A percentile compares a stretch with the other conserved stretches of the same genome.
Conservation (phyloP, 345 rosid species). For the Reutealis trisperma region DNA sequence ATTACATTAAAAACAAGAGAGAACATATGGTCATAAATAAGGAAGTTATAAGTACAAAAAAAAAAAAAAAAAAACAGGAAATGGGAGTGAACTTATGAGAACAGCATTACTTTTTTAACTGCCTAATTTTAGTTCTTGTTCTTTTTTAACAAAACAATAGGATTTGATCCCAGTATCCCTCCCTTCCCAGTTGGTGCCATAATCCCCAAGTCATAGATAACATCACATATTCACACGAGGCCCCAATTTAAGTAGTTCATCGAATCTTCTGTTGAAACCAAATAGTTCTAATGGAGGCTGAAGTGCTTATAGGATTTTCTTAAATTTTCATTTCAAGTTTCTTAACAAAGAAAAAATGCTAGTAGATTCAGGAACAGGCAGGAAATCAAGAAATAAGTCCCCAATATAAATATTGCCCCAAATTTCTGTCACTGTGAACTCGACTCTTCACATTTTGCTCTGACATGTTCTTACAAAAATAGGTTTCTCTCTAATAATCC, state of each 20-base stretch:
- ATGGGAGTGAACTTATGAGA: background rate
- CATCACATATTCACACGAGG: background rate
- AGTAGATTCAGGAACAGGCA: background rate
- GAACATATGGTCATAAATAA: background rate
- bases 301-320: background rate
- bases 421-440: background rate
- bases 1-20: background rate
- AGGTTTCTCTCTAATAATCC: background rate
- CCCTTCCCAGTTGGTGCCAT: background rate
- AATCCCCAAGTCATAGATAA: background rate
- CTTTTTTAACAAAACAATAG: background rate
- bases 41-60: background rate
- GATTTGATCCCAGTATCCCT: background rate
- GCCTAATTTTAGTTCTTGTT: background rate
- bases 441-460: background rate
- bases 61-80: background rate
- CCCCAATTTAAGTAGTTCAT: background rate
- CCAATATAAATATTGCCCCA: background rate
- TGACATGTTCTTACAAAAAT: background rate
- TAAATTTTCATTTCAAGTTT: background rate
- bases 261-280: background rate
- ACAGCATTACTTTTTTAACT: background rate
- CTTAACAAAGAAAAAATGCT: no score
- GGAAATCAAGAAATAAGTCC: background rate
- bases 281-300: background rate